phyloP scores from a whole-genome alignment of 1,284 basidiomycete species.

The Lentinula novae-zelandiae region DNA sequence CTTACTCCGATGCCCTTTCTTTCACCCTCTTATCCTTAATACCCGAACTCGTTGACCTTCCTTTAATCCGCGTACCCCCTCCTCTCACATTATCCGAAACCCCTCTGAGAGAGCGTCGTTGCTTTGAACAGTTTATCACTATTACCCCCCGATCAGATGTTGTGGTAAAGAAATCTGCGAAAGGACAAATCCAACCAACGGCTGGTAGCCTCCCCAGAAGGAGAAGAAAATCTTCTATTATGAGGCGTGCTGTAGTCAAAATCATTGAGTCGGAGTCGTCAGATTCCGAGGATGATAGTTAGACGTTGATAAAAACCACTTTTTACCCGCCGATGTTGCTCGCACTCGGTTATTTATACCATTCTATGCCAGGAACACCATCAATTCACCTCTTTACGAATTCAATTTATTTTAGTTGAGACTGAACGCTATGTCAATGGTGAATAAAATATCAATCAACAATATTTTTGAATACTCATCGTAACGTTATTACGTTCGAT shows the following conservation, averaged over 20 bases:
- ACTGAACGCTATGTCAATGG: too few relatives aligned
- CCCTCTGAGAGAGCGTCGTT: conserved; percentile 7
- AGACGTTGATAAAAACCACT: too few relatives aligned
- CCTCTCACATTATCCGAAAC: not conserved
- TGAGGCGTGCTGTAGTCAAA: not conserved
- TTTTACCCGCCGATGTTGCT: too few relatives aligned
- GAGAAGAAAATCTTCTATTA: not conserved
- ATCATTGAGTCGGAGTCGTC: too few relatives aligned
- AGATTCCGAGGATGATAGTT: too few relatives aligned
- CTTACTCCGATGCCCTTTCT: not conserved
- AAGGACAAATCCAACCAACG: not conserved
- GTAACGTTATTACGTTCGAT: too few relatives aligned
- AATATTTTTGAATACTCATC: too few relatives aligned
- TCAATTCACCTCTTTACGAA: too few relatives aligned
- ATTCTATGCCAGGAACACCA: too few relatives aligned
- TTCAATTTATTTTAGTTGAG: too few relatives aligned
- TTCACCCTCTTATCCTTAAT: not conserved
- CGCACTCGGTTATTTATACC: too few relatives aligned
- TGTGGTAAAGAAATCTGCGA: not conserved
- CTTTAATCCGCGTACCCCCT: conserved; percentile 2
- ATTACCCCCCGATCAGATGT: not conserved
- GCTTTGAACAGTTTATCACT: not conserved
- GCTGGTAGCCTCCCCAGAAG: not conserved
- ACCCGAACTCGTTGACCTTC: not conserved
- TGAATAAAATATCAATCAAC: too few relatives aligned